Evolutionary conservation across 257 asterid species (phyloP).

Genomic region (Orobanche coerulescens): DNA sequence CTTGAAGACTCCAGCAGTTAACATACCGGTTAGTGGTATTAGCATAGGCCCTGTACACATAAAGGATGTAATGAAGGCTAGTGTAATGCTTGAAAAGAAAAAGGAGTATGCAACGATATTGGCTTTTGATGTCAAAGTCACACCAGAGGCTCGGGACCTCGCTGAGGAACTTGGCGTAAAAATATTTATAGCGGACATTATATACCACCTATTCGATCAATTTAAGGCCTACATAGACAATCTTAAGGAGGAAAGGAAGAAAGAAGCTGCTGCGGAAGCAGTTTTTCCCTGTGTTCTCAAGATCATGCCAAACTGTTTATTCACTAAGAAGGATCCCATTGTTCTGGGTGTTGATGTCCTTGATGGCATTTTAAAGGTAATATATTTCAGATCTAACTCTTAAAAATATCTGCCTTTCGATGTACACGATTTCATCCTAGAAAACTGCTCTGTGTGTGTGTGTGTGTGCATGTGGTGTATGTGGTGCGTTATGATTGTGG

Average conservation of each 20-base stretch:
- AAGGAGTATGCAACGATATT: constrained; percentile 79
- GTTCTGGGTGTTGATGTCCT: too few relatives aligned
- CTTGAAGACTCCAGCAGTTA: constrained; percentile 73
- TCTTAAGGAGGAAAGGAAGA: constrained; percentile 87
- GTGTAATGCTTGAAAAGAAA: constrained; percentile 95
- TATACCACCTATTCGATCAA: constrained; percentile 79
- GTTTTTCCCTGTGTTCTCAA: too few relatives aligned
- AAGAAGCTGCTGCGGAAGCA: constrained; percentile 83
- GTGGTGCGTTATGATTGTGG: too few relatives aligned
- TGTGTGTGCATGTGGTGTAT: too few relatives aligned
- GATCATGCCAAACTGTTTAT: too few relatives aligned
- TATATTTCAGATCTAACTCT: too few relatives aligned
- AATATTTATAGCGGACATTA: constrained; percentile 73
- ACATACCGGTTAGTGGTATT: constrained; percentile 89
- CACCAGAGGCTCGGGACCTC: constrained; percentile 81
- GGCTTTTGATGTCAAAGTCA: constrained; percentile 88
- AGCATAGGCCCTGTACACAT: constrained; percentile 89
- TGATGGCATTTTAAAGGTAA: too few relatives aligned
- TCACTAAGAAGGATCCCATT: too few relatives aligned
- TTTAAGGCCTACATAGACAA: constrained; percentile 85
- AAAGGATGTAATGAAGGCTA: constrained; percentile 92
- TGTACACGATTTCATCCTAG: too few relatives aligned
- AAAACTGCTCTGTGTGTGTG: too few relatives aligned
- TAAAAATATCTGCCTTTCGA: too few relatives aligned
- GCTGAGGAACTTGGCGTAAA: constrained; percentile 82